Conservation (phyloP, 768 basidiomycete genomes). For the Psilocybe cyanescens region DNA sequence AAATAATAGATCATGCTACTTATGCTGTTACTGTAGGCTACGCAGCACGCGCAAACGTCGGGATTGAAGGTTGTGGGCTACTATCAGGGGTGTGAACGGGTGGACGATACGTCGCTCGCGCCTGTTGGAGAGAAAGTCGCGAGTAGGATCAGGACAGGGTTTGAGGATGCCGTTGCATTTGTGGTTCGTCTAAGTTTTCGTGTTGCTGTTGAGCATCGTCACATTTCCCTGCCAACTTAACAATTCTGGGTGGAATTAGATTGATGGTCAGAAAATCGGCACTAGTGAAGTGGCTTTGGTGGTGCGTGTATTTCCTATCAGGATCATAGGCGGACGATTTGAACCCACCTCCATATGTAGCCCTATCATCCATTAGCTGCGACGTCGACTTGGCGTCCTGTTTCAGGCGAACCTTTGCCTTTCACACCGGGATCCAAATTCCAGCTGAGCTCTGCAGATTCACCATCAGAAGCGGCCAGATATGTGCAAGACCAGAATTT, state of each 20-base stretch:
- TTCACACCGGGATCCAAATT: constrained; percentile 51
- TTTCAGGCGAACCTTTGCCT: constrained; percentile 35
- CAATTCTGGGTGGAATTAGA: constrained; percentile 34
- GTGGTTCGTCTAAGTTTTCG: constrained; percentile 51
- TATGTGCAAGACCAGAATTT: constrained; percentile 53
- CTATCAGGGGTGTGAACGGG: constrained; percentile 72
- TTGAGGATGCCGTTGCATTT: constrained; percentile 67
- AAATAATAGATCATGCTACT: background rate
- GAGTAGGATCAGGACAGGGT: constrained; percentile 53
- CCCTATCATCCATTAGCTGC: constrained; percentile 25
- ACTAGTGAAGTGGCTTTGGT: constrained; percentile 56
- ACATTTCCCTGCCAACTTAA: background rate
- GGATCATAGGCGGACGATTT: background rate
- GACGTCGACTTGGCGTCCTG: constrained; percentile 52
- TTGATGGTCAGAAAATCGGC: constrained; percentile 64
- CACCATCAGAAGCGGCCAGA: constrained; percentile 50
- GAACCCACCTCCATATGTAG: background rate
- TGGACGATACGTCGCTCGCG: constrained; percentile 63
- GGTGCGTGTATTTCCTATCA: constrained; percentile 42
- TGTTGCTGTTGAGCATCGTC: constrained; percentile 3
- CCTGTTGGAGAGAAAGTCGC: constrained; percentile 70
- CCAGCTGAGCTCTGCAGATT: constrained; percentile 46
- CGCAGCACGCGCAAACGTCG: constrained; percentile 57
- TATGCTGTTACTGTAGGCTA: constrained; percentile 45
- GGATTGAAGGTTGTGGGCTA: constrained; percentile 67